phyloP scores from a whole-genome alignment of 2,329 filamentous ascomycete genomes.

The Xylariaceae sp. region DNA sequence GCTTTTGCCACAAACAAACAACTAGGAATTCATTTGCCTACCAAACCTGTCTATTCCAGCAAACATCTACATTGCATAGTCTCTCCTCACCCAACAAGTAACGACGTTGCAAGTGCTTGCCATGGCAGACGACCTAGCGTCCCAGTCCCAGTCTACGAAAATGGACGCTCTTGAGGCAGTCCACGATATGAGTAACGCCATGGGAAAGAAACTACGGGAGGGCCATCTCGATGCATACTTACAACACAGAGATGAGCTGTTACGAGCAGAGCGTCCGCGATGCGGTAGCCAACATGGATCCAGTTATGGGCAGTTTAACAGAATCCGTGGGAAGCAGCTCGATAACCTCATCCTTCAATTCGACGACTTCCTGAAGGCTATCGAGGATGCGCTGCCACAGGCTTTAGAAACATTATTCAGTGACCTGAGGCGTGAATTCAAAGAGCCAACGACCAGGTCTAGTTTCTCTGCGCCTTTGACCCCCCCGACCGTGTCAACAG shows the following conservation, averaged over 20 bases:
- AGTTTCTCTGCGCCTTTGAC: background rate
- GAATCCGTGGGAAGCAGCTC: background rate
- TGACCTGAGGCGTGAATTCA: conserved; percentile 5
- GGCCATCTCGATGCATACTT: conserved; percentile 4
- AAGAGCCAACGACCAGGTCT: background rate
- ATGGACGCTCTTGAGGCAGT: conserved; percentile 1
- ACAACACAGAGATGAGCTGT: background rate
- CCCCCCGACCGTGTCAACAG: background rate
- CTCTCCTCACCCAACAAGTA: background rate
- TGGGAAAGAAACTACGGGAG: conserved; percentile 5
- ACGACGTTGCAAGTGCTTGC: background rate
- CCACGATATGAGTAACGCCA: conserved; percentile 1
- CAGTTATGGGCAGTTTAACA: background rate
- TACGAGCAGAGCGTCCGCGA: background rate
- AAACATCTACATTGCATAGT: background rate
- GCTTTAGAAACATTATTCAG: conserved; percentile 6
- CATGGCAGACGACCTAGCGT: background rate
- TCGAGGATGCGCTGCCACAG: conserved; percentile 7
- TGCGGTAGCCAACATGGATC: background rate
- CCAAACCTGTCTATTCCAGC: background rate
- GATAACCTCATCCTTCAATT: background rate
- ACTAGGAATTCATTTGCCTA: background rate
- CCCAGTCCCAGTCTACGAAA: background rate
- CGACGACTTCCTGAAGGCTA: background rate
- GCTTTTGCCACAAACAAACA: background rate